phyloP scores from a whole-genome alignment of 2,329 filamentous ascomycete genomes.

The Xylariaceae sp. region DNA sequence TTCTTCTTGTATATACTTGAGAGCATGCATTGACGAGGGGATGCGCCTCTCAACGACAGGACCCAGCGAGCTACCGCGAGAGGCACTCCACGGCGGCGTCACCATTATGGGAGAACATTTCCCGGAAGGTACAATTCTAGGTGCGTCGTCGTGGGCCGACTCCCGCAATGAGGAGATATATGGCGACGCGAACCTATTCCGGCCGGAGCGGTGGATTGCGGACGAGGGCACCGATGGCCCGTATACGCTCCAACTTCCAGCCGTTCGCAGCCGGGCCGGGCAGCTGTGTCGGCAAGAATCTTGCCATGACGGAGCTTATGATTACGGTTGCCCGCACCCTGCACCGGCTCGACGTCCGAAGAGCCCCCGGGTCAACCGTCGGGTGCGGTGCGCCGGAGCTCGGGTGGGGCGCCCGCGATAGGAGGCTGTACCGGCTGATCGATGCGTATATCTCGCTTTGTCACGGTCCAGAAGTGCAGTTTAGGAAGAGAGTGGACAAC shows the following conservation, averaged over 20 bases:
- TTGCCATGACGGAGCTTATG: constrained; percentile 31
- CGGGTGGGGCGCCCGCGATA: constrained; percentile 23
- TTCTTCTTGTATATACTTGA: constrained; percentile 22
- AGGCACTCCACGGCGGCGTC: constrained; percentile 27
- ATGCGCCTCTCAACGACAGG: constrained; percentile 28
- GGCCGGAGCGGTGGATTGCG: constrained; percentile 33
- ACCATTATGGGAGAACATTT: constrained; percentile 23
- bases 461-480: constrained; percentile 31
- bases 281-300: constrained; percentile 24
- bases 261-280: constrained; percentile 24
- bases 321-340: constrained; percentile 28
- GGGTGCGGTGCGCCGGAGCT: constrained; percentile 17
- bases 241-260: constrained; percentile 14
- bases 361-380: constrained; percentile 24
- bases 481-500: constrained; percentile 20
- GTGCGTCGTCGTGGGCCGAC: constrained; percentile 15
- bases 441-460: constrained; percentile 31
- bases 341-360: constrained; percentile 23
- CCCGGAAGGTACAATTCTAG: constrained; percentile 28
- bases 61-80: constrained; percentile 22
- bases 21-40: constrained; percentile 32
- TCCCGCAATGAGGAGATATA: constrained; percentile 17
- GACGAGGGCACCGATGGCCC: constrained; percentile 10
- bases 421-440: constrained; percentile 24
- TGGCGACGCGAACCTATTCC: constrained; percentile 18